phyloP scores from a whole-genome alignment of 176 grass and related monocot species.

The Canna indica region DNA sequence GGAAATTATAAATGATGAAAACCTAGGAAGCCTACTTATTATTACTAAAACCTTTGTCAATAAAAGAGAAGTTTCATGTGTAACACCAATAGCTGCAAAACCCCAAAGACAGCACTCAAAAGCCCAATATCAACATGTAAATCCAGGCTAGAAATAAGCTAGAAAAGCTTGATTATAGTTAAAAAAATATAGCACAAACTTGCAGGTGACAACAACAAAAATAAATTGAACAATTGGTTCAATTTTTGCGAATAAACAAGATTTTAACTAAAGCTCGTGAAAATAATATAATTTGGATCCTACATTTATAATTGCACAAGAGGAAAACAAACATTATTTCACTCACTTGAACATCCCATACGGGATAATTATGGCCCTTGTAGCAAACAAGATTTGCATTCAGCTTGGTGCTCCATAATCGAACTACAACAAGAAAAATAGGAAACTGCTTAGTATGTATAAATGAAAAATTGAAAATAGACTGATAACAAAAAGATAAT shows the following conservation, averaged over 20 bases:
- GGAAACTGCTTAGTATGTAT: constrained; percentile 2
- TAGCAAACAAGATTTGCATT: constrained; percentile 90
- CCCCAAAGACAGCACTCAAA: too few species aligned
- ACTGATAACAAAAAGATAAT: constrained; percentile 1
- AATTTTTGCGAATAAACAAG: neutral
- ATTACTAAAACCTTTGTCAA: too few species aligned
- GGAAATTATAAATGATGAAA: too few species aligned
- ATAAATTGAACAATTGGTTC: neutral
- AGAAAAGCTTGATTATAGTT: neutral
- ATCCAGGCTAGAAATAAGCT: neutral
- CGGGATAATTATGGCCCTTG: constrained; percentile 89
- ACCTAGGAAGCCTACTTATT: neutral
- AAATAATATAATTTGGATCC: neutral
- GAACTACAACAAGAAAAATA: constrained; percentile 32
- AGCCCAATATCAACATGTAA: neutral
- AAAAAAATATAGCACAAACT: neutral
- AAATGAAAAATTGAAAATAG: neutral
- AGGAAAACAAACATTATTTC: neutral
- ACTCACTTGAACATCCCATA: constrained; percentile 92
- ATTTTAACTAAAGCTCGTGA: neutral
- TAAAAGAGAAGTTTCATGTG: too few species aligned
- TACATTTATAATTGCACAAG: neutral
- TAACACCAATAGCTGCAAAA: too few species aligned
- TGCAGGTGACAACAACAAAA: neutral
- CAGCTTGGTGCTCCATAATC: constrained; percentile 84